phyloP scores from a whole-genome alignment of 768 basidiomycete genomes.

The Mycena vulgaris region DNA sequence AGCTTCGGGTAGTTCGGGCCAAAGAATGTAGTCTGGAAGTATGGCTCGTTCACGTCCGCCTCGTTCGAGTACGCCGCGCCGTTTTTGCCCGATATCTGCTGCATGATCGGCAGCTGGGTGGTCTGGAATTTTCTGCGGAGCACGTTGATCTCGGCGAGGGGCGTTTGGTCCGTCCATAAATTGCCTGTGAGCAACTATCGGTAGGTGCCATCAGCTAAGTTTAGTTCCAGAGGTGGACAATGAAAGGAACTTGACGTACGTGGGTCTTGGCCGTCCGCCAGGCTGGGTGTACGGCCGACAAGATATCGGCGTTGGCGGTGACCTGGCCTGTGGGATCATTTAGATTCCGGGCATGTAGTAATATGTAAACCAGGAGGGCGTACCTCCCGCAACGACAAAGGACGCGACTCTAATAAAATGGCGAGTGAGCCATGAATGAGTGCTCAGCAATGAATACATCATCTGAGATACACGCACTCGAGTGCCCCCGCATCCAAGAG shows the following conservation, averaged over 20 bases:
- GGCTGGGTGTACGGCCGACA: slow-evolving; percentile 49
- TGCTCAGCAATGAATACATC: slow-evolving; percentile 16
- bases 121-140: slow-evolving; percentile 42
- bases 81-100: slow-evolving; percentile 43
- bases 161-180: slow-evolving; percentile 31
- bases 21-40: slow-evolving; percentile 51
- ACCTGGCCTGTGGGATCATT: slow-evolving; percentile 46
- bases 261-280: slow-evolving; percentile 55
- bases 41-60: slow-evolving; percentile 7
- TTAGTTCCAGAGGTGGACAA: slow-evolving; percentile 15
- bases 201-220: background rate
- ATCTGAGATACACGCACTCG: slow-evolving; percentile 19
- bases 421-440: slow-evolving; percentile 12
- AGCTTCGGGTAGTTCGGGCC: slow-evolving; percentile 50
- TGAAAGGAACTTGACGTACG: slow-evolving; percentile 38
- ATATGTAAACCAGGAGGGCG: slow-evolving; percentile 1
- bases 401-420: slow-evolving; percentile 20
- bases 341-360: slow-evolving; percentile 21
- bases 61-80: slow-evolving; percentile 47
- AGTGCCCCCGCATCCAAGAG: slow-evolving; percentile 37
- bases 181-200: slow-evolving; percentile 37
- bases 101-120: slow-evolving; percentile 43
- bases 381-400: slow-evolving; percentile 27
- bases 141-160: slow-evolving; percentile 34
- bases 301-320: slow-evolving; percentile 47